A percentile compares a stretch with the other conserved stretches of the same genome.
phyloP scores from a whole-genome alignment of 352 stramenopile genomes.

The Pythium rishiriense region DNA sequence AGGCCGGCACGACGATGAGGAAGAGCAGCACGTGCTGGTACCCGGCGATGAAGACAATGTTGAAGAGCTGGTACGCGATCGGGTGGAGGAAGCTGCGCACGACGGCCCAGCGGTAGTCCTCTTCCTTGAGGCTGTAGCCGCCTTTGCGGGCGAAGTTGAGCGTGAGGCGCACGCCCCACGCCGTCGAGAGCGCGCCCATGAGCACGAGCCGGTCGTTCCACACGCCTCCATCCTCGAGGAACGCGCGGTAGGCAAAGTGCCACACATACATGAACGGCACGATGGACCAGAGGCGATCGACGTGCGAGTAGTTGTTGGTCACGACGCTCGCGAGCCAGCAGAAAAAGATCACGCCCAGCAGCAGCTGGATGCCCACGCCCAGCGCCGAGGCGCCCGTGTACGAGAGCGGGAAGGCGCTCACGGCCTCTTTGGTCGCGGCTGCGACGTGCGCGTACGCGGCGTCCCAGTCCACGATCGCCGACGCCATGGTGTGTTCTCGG shows the following conservation, averaged over 20 bases:
- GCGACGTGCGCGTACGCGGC: slow-evolving; percentile 33
- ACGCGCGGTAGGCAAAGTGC: slow-evolving; percentile 68
- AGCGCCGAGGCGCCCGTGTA: slow-evolving; percentile 43
- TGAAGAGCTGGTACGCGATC: slow-evolving; percentile 88
- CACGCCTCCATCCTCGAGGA: slow-evolving; percentile 47
- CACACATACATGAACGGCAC: slow-evolving; percentile 86
- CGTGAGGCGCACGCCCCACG: slow-evolving; percentile 88
- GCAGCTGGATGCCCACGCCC: slow-evolving; percentile 44
- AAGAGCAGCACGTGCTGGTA: slow-evolving; percentile 91
- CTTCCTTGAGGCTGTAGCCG: slow-evolving; percentile 86
- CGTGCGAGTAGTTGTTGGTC: slow-evolving; percentile 91
- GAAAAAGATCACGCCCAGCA: slow-evolving; percentile 41
- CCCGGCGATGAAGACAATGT: slow-evolving; percentile 88
- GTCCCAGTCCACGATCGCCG: slow-evolving; percentile 35
- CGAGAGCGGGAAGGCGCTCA: slow-evolving; percentile 35
- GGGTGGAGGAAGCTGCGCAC: slow-evolving; percentile 80
- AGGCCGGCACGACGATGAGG: slow-evolving; percentile 71
- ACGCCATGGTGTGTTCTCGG: slow-evolving; percentile 11
- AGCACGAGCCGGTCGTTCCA: slow-evolving; percentile 67
- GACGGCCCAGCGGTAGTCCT: slow-evolving; percentile 93
- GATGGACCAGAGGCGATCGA: slow-evolving; percentile 93
- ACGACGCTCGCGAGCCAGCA: slow-evolving; percentile 65
- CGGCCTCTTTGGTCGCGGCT: slow-evolving; percentile 35
- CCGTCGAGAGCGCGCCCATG: slow-evolving; percentile 78
- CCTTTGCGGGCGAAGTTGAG: slow-evolving; percentile 93